phyloP scores from a whole-genome alignment of 352 stramenopile genomes.

The Pythium phragmitis region DNA sequence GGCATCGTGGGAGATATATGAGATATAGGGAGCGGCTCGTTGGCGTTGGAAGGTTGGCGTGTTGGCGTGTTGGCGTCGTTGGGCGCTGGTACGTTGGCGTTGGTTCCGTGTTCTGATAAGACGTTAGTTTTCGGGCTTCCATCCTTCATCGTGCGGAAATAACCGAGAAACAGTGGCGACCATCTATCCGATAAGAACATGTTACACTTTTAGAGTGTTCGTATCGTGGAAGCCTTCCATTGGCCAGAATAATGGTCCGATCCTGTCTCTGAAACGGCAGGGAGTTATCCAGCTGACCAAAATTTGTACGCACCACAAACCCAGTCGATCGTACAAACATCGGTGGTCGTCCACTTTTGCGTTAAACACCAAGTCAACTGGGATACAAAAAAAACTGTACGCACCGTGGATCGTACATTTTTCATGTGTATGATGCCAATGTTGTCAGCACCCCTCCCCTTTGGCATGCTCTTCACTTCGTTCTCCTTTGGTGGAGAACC shows the following conservation, averaged over 20 bases:
- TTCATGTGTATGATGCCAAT: background rate
- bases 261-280: conserved; percentile 13
- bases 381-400: conserved; percentile 14
- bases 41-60: conserved; percentile 1
- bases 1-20: background rate
- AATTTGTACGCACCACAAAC: conserved; percentile 28
- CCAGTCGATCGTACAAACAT: conserved; percentile 24
- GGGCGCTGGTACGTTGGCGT: conserved; percentile 3
- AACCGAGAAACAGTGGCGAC: background rate
- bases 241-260: conserved; percentile 5
- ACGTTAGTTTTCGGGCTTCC: background rate
- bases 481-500: too few relatives aligned
- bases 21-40: conserved; percentile 8
- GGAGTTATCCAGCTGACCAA: background rate
- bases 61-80: conserved; percentile 8
- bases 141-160: background rate
- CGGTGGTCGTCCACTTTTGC: conserved; percentile 30
- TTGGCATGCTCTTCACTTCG: background rate
- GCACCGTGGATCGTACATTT: conserved; percentile 33
- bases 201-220: background rate
- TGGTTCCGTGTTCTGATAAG: background rate
- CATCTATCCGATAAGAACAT: background rate
- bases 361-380: conserved; percentile 36
- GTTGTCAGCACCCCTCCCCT: too few relatives aligned
- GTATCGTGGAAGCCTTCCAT: conserved; percentile 9